phyloP scores from a whole-genome alignment of 2,329 filamentous ascomycete genomes.

The Verticillium albo-atrum region DNA sequence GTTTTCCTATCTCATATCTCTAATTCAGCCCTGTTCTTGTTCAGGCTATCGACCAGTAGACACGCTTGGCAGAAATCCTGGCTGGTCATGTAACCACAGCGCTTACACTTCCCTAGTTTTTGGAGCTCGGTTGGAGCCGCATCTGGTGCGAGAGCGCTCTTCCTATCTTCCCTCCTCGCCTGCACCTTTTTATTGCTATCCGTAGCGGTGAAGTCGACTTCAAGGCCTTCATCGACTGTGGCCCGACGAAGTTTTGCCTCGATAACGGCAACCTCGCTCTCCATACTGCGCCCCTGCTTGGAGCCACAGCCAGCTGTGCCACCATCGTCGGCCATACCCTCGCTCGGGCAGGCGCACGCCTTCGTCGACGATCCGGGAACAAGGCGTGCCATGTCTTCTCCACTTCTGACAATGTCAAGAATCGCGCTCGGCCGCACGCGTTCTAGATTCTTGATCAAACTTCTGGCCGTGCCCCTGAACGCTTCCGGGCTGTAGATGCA shows the following conservation, averaged over 20 bases:
- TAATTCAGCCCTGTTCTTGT: constrained; percentile 67
- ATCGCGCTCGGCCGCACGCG: constrained; percentile 91
- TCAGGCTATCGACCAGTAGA: constrained; percentile 80
- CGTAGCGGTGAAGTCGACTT: constrained; percentile 57
- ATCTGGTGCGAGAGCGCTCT: constrained; percentile 20
- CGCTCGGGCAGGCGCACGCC: constrained; percentile 35
- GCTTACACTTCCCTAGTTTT: constrained; percentile 75
- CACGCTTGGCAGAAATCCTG: constrained; percentile 94
- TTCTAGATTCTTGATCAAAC: constrained; percentile 92
- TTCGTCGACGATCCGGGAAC: constrained; percentile 57
- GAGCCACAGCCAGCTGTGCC: constrained; percentile 44
- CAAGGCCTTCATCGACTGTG: constrained; percentile 54
- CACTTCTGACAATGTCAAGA: constrained; percentile 87
- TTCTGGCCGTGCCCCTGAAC: constrained; percentile 86
- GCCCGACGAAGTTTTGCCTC: constrained; percentile 37
- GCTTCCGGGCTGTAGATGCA: constrained; percentile 98
- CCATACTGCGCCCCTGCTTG: constrained; percentile 10
- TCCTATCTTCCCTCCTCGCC: constrained; percentile 16
- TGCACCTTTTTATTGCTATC: not conserved
- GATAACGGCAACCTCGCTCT: not conserved
- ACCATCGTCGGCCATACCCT: constrained; percentile 53
- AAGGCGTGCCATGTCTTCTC: constrained; percentile 92
- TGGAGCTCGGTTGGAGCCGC: constrained; percentile 49
- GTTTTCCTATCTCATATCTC: constrained; percentile 34
- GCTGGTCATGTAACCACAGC: constrained; percentile 93